Percentiles rank a stretch among this genome's conserved stretches.
Conservation (phyloP, 2,329 filamentous ascomycete species). For the Penicillium janthinellum region DNA sequence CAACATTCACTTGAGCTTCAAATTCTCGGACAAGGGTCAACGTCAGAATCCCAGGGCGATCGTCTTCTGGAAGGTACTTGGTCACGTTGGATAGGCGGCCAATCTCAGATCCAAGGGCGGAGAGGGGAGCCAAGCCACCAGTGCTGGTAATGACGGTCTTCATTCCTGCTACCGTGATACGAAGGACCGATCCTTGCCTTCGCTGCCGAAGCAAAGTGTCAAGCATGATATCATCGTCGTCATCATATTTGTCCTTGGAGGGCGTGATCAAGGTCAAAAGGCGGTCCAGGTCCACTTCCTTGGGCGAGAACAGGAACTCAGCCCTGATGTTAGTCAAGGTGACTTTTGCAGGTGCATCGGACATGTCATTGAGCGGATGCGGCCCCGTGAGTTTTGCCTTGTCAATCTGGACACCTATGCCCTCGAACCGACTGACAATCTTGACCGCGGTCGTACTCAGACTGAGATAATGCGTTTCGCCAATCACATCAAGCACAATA, state of each 20-base stretch:
- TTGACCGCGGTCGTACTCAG: conserved; percentile 82
- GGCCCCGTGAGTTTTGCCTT: conserved; percentile 76
- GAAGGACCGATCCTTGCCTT: conserved; percentile 79
- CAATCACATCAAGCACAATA: conserved; percentile 72
- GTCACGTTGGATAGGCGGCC: conserved; percentile 81
- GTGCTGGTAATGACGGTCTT: conserved; percentile 65
- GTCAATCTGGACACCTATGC: conserved; percentile 71
- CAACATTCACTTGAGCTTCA: conserved; percentile 64
- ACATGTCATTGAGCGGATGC: conserved; percentile 53
- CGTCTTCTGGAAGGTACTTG: conserved; percentile 94
- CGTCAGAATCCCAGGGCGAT: conserved; percentile 83
- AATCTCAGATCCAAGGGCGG: conserved; percentile 74
- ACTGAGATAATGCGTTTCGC: conserved; percentile 72
- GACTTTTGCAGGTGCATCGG: conserved; percentile 60
- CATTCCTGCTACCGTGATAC: conserved; percentile 66
- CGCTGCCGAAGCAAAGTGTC: conserved; percentile 87
- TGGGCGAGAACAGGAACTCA: conserved; percentile 72
- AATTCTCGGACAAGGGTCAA: conserved; percentile 68
- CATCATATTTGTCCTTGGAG: conserved; percentile 85
- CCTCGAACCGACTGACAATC: conserved; percentile 71
- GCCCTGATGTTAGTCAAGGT: conserved; percentile 68
- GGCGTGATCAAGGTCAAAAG: conserved; percentile 86
- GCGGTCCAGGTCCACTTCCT: conserved; percentile 77
- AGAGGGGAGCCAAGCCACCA: conserved; percentile 67
- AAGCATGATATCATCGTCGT: conserved; percentile 90